Evolutionary conservation across 345 rosid genomes (phyloP), one percentile per base, ranked within the genome.

Genomic region (Corymbia maculata): DNA sequence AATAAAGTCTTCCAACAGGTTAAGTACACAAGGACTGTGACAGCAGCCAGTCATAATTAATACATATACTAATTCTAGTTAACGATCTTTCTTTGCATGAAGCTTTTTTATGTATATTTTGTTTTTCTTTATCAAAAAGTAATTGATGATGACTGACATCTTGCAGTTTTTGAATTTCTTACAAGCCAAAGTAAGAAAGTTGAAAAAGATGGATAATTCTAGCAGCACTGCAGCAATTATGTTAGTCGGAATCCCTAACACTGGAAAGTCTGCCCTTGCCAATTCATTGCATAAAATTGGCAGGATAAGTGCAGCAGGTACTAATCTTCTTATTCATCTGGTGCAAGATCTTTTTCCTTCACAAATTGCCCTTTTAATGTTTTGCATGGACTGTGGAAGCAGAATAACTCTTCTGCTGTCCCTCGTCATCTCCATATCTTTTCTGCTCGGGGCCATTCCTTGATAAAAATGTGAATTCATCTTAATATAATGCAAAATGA

Each of bases 271-370:
- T 6, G 99, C 98, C 61, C 94, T 96, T 7, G 92, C 95, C 85
- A 96, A 94, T 91, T 92, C 98, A 52, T 92, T 96, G 94, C 98
- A 96, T 94, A 96, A 93, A 57, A 92, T 96, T 84, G 98, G 99
- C 88, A 94, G 99, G 92, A 95, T 95, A 79, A 92, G 95, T 88
- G 97, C 98, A 64, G 93, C 93, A 66, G 98, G 99, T 95, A 90
- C 86, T 44, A 66, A 26, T 47, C 47, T 85, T 84, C 70, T 87
- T 24, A 79, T 30, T 22, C 9, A 64, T 28, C 24, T 6, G 36
- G 16, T 57, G 79, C 32, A n/a, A 8, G 32, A 52, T 42, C 42
- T 86, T 28, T 32, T 85, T 51, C 13, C 86, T 85, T 85, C 61
- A 51, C 13, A 53, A 17, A n/a, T 50, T 51, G 28, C 53, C 36